Evolutionary conservation across 2,329 filamentous ascomycete species (phyloP), one percentile per base, ranked within the genome.

Genomic region (Xenoacremonium recifei): DNA sequence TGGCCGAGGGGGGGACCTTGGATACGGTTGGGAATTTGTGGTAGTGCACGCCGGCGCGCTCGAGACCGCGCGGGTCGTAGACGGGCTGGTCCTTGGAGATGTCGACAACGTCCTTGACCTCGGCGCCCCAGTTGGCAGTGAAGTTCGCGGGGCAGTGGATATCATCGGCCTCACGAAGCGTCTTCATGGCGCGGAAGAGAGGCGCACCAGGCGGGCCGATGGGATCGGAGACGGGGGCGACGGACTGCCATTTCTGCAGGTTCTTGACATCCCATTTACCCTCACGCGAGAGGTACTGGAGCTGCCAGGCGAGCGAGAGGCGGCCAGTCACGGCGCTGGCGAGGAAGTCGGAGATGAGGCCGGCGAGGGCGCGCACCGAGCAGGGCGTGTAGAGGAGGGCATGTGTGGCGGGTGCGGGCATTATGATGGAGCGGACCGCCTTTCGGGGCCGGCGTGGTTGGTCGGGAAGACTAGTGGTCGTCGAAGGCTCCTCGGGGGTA

Each of bases 181-280:
- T 97, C 67, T 97, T 96, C 77, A 96, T 86, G 3, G 89, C 91
- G 19, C 88, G 82, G 61, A 96, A 96, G 4, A 90, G 73, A 12
- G 81, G 80, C 0, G 50, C 49, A 27, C 46, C 59, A 6, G 37
- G 21, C 5, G 58, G 65, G 3, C 79, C 87, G 45, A 97, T 93
- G 4, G 85, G 82, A 2, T 78, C 75, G 0, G 88, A 95, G 2
- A 95, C 87, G 0, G 90, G 87, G 2, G 72, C 67, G 1, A 95
- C 86, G 15, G 81, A 82, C 63, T 88, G 79, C 92, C 92, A 97
- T 61, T 97, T 97, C 45, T 79, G 82, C 10, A 96, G 75, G 58
- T 97, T 97, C 69, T 97, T 97, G 53, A 97, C 89, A 59, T 96
- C 92, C 92, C 92, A 97, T 68, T 97, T 97, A 3, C 91, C 91